These are phyloP conservation scores for Macroventuria anomochaeta DNA, from an alignment of 2,329 filamentous ascomycete genomes.

Conservation along the genomic window DNA sequence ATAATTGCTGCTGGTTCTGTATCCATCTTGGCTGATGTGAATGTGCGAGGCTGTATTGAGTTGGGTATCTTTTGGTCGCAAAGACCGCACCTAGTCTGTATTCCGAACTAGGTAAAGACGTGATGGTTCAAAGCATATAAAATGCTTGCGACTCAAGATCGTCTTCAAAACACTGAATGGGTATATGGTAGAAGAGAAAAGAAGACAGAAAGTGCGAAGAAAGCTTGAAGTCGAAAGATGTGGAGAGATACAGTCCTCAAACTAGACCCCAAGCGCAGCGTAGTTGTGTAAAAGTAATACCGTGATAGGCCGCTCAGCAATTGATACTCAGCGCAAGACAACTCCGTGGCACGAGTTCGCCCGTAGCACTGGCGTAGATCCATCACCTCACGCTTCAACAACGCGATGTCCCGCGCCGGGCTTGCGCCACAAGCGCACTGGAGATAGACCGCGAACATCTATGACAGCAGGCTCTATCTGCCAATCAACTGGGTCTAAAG, in stretches of 20 bases:
- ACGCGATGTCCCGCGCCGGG: constrained; percentile 5
- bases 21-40: constrained; percentile 19
- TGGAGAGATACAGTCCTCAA: not conserved
- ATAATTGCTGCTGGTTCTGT: constrained; percentile 30
- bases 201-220: not conserved
- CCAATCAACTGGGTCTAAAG: not conserved
- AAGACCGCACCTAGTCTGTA: not conserved
- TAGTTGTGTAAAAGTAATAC: constrained; percentile 9
- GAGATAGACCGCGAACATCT: constrained; percentile 2
- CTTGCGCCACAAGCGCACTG: constrained; percentile 2
- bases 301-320: constrained; percentile 12
- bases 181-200: not conserved
- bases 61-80: not conserved
- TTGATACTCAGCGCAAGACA: constrained; percentile 9
- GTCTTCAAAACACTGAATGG: not conserved
- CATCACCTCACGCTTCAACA: constrained; percentile 3
- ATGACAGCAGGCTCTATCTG: constrained; percentile 1
- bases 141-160: not conserved
- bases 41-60: constrained; percentile 1
- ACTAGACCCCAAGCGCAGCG: not conserved
- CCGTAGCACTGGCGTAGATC: not conserved
- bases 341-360: constrained; percentile 24
- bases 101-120: not conserved
- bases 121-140: not conserved
- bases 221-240: not conserved